These are phyloP conservation scores for Penicillium soppii DNA, from an alignment of 495 filamentous ascomycete species.

Conservation along the genomic window DNA sequence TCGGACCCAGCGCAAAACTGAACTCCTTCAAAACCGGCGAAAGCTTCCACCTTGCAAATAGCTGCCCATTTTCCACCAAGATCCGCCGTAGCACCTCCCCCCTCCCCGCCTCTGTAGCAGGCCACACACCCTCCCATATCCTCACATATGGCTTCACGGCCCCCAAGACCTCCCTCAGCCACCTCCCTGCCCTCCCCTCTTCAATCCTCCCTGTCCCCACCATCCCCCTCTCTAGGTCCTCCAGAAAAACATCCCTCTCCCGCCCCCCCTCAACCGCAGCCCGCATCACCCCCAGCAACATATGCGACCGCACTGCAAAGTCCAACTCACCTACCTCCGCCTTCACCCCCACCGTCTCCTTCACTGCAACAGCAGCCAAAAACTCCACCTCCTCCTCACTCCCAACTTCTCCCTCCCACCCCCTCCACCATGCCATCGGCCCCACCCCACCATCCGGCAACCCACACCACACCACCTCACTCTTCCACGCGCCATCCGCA, in stretches of 20 bases:
- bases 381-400: no score
- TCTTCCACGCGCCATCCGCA: no score
- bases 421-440: no score
- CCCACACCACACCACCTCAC: no score
- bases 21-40: conserved; percentile 23
- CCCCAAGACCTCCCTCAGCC: conserved; percentile 22
- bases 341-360: conserved; percentile 18
- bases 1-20: conserved; percentile 21
- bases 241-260: conserved; percentile 19
- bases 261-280: conserved; percentile 16
- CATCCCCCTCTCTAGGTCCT: conserved; percentile 23
- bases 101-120: conserved; percentile 19
- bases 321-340: conserved; percentile 22
- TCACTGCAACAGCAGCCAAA: conserved; percentile 25
- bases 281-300: conserved; percentile 24
- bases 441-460: no score
- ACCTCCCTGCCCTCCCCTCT: conserved; percentile 20
- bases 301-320: conserved; percentile 26
- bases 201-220: conserved; percentile 20
- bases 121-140: conserved; percentile 25
- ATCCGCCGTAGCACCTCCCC: conserved; percentile 23
- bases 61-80: conserved; percentile 26
- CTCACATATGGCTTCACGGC: conserved; percentile 25
- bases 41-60: conserved; percentile 25
- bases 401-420: no score